Conservation (phyloP, 179 eudicot species). For the Heliamphora pulchella region DNA sequence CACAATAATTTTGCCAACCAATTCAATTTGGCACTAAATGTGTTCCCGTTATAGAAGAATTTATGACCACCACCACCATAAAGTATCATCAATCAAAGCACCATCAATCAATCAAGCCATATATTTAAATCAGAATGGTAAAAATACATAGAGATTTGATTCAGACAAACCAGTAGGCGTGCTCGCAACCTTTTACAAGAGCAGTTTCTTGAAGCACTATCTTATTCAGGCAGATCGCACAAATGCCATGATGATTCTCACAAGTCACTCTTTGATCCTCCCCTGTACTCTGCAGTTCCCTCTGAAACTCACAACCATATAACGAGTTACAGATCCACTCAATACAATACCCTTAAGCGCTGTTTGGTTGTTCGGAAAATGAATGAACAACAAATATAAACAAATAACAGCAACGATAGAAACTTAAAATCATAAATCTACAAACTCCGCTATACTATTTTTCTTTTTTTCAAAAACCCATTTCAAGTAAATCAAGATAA, state of each 20-base stretch:
- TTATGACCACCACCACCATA: neutral
- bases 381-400: neutral
- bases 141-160: neutral
- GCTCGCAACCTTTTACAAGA: constrained; percentile 97
- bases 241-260: constrained; percentile 53
- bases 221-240: constrained; percentile 81
- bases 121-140: neutral
- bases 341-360: constrained; percentile 1
- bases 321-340: neutral
- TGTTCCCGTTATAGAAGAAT: too few species aligned
- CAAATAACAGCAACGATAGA: neutral
- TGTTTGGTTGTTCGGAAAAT: neutral
- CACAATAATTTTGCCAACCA: neutral
- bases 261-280: constrained; percentile 20
- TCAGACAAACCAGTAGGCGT: constrained; percentile 90
- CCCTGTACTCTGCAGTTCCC: constrained; percentile 28
- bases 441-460: neutral
- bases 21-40: neutral
- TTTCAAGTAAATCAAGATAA: neutral
- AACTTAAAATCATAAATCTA: neutral
- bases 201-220: constrained; percentile 80
- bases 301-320: constrained; percentile 24
- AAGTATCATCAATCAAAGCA: neutral
- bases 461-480: neutral
- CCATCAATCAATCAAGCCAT: neutral